A percentile compares a stretch with the other conserved stretches of the same genome.
These are phyloP conservation scores for Teratosphaeriaceae sp. DNA, from an alignment of 2,329 filamentous ascomycete genomes.

Conservation along the genomic window DNA sequence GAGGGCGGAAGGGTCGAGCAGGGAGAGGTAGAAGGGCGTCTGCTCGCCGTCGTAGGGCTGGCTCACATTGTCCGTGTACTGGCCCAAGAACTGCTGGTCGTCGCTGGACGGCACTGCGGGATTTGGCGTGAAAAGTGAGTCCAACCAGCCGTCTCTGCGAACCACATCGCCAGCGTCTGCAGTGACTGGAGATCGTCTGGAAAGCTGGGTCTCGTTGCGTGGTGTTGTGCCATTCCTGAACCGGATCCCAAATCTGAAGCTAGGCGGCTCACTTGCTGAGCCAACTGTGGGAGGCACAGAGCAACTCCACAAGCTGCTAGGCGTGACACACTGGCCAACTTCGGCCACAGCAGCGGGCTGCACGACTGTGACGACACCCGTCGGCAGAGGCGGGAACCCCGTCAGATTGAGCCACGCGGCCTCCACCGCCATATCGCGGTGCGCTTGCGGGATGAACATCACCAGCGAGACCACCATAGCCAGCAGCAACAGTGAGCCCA, in stretches of 20 bases:
- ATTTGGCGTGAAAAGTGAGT: conserved; percentile 37
- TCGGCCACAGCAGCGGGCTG: conserved; percentile 60
- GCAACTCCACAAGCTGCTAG: conserved; percentile 78
- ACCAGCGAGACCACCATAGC: conserved; percentile 33
- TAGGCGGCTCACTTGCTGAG: conserved; percentile 59
- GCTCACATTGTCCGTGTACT: conserved; percentile 71
- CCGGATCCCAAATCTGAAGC: conserved; percentile 69
- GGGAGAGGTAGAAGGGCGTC: conserved; percentile 81
- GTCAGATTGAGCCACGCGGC: conserved; percentile 77
- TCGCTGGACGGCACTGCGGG: conserved; percentile 55
- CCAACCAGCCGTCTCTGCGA: conserved; percentile 11
- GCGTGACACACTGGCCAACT: conserved; percentile 64
- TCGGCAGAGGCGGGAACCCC: conserved; percentile 78
- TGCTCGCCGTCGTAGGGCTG: conserved; percentile 72
- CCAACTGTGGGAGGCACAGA: conserved; percentile 51
- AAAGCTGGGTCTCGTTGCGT: conserved; percentile 19
- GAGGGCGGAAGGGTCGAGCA: conserved; percentile 44
- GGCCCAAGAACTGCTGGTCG: conserved; percentile 76
- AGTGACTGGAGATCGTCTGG: conserved; percentile 4
- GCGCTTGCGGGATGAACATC: conserved; percentile 36
- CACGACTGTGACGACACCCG: conserved; percentile 71
- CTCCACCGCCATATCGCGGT: conserved; percentile 36
- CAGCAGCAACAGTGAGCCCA: conserved; percentile 29
- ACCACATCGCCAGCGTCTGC: conserved; percentile 1
- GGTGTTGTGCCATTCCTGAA: conserved; percentile 48